phyloP scores from a whole-genome alignment of 1,139 yeast species.

The Lodderomyces parapsilosis region DNA sequence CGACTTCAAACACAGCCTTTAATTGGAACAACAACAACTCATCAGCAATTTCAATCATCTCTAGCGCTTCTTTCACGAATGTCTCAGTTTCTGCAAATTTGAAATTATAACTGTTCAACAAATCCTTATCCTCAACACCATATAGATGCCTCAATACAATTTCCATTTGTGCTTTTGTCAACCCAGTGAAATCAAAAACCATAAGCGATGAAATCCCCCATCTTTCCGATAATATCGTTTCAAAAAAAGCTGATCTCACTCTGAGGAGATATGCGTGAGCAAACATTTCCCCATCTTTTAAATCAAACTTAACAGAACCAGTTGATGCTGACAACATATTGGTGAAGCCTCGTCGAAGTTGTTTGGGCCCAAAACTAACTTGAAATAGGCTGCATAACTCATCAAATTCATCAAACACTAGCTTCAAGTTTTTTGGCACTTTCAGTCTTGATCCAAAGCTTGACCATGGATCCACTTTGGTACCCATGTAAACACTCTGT shows the following conservation, averaged over 20 bases:
- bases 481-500: constrained; percentile 35
- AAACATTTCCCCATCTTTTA: constrained; percentile 40
- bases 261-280: constrained; percentile 55
- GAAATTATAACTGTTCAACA: constrained; percentile 41
- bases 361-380: constrained; percentile 2
- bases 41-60: constrained; percentile 62
- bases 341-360: not conserved
- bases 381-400: constrained; percentile 12
- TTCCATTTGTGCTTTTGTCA: constrained; percentile 44
- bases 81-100: constrained; percentile 27
- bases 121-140: constrained; percentile 47
- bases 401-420: constrained; percentile 12
- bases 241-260: constrained; percentile 64
- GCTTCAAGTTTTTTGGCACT: constrained; percentile 11
- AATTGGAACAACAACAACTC: constrained; percentile 61
- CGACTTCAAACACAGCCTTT: constrained; percentile 60
- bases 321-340: constrained; percentile 13
- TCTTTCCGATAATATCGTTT: constrained; percentile 51
- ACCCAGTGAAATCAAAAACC: constrained; percentile 43
- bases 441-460: constrained; percentile 10
- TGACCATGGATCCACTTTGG: constrained; percentile 15
- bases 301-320: constrained; percentile 26
- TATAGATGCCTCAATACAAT: constrained; percentile 56
- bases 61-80: constrained; percentile 56
- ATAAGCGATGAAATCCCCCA: constrained; percentile 40